A percentile compares a stretch with the other conserved stretches of the same genome.
These are phyloP conservation scores for Fusarium sterilihyphosum DNA, from an alignment of 2,329 filamentous ascomycete genomes.

Conservation along the genomic window DNA sequence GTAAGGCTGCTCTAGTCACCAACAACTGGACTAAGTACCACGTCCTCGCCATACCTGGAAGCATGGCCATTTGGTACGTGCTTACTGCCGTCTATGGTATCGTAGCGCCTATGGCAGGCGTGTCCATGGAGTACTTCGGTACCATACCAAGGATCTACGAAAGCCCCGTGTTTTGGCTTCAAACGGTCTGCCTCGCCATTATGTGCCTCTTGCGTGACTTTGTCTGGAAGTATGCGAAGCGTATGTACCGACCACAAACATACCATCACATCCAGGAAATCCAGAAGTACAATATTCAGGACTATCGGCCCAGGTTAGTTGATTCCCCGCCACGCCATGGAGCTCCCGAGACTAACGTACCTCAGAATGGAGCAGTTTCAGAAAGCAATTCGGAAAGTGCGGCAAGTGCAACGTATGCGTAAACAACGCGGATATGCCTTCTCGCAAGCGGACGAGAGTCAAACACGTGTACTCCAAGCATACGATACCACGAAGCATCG, in stretches of 20 bases:
- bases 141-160: constrained; percentile 83
- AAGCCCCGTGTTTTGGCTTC: constrained; percentile 89
- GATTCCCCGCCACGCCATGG: neutral
- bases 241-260: constrained; percentile 95
- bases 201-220: constrained; percentile 90
- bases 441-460: constrained; percentile 95
- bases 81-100: constrained; percentile 90
- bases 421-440: constrained; percentile 99
- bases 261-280: constrained; percentile 99
- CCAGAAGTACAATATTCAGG: constrained; percentile 99
- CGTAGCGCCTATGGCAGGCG: constrained; percentile 81
- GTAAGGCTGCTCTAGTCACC: constrained; percentile 93
- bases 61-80: constrained; percentile 88
- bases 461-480: constrained; percentile 93
- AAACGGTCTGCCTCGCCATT: constrained; percentile 81
- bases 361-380: constrained; percentile 98
- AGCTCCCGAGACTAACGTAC: constrained; percentile 11
- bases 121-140: constrained; percentile 87
- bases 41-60: constrained; percentile 92
- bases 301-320: constrained; percentile 89
- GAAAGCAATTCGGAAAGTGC: constrained; percentile 97
- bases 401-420: constrained; percentile 98
- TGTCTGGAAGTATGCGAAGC: constrained; percentile 95
- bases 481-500: constrained; percentile 96
- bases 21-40: constrained; percentile 99